Evolutionary conservation across 768 basidiomycete genomes (phyloP), one percentile per base, ranked within the genome.

Genomic region (Phlebiopsis gigantea): DNA sequence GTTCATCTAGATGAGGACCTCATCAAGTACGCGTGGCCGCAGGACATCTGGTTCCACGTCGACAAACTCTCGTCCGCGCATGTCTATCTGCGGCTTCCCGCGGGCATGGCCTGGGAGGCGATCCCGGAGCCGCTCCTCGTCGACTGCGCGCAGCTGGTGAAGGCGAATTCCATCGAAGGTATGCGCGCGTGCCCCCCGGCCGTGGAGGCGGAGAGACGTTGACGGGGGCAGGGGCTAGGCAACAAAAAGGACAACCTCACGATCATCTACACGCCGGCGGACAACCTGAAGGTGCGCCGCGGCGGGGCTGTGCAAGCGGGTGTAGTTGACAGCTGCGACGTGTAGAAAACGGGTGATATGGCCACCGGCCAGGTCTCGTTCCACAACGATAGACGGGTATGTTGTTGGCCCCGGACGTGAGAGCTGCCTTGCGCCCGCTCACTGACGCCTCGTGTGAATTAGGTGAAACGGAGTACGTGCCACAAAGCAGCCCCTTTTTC

Each of bases 141-240:
- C 12, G 96, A 98, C 70, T 91, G 91, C 60, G 92, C 92, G 1
- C 97, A 98, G 68, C 78, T 99, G 1, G 96, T 98, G 29, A 99
- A 99, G 71, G 95, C 95, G 1, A 98, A 98, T 66, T 95, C 93
- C 10, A 98, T 98, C 55, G 93, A 97, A 76, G 95, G 94, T 89
- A 57, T 43, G 64, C 57, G 17, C 41, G 54, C 34, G n/a, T 31
- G 39, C 7, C 17, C 22, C 17, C 26, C 5, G 47, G 15, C 31
- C 9, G 26, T 15, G 25, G n/a, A 24, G 17, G 21, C 24, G n/a
- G 21, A 19, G 6, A 8, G 26, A 29, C n/a, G n/a, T 29, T 57
- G 30, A 52, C 52, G 5, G 31, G 15, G 10, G n/a, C 29, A 61
- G 64, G 47, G 15, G 25, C 1, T 64, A 96, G 95, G 94, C 8